Conservation (phyloP, 2,329 filamentous ascomycete genomes). For the Phaeosphaeriaceae sp. region DNA sequence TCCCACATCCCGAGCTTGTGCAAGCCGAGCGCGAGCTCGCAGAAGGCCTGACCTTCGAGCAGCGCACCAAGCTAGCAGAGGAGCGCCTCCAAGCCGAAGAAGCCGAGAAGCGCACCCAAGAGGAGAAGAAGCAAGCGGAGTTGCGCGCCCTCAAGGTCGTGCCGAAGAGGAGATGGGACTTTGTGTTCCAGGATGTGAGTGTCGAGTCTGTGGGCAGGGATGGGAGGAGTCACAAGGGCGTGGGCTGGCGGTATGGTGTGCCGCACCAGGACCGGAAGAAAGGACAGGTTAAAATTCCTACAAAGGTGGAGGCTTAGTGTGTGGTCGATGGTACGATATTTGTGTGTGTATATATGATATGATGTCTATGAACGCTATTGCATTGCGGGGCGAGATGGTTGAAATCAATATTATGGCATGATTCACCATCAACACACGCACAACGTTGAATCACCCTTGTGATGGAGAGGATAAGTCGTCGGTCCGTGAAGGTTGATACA, state of each 20-base stretch:
- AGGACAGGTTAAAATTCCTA: constrained; percentile 69
- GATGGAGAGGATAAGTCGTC: neutral
- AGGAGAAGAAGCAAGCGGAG: constrained; percentile 54
- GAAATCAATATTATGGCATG: neutral
- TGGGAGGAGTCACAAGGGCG: constrained; percentile 60
- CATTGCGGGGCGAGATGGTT: constrained; percentile 9
- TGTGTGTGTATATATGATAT: constrained; percentile 23
- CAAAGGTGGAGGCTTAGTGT: constrained; percentile 57
- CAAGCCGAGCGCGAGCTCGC: constrained; percentile 52
- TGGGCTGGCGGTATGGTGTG: constrained; percentile 67
- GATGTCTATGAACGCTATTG: constrained; percentile 17
- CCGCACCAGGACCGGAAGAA: constrained; percentile 69
- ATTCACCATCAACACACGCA: neutral
- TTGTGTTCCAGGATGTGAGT: constrained; percentile 65
- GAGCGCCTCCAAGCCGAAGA: constrained; percentile 33
- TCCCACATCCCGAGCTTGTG: constrained; percentile 67
- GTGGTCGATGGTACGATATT: constrained; percentile 18
- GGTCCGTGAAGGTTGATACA: neutral
- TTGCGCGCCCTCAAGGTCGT: constrained; percentile 53
- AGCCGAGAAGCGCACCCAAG: constrained; percentile 48
- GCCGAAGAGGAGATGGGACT: constrained; percentile 63
- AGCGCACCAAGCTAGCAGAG: constrained; percentile 43
- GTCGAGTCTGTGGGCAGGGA: constrained; percentile 62
- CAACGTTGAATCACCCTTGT: neutral
- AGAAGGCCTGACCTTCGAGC: constrained; percentile 39